Conservation (phyloP, 2,329 filamentous ascomycete genomes). For the Ascochyta koolunga region DNA sequence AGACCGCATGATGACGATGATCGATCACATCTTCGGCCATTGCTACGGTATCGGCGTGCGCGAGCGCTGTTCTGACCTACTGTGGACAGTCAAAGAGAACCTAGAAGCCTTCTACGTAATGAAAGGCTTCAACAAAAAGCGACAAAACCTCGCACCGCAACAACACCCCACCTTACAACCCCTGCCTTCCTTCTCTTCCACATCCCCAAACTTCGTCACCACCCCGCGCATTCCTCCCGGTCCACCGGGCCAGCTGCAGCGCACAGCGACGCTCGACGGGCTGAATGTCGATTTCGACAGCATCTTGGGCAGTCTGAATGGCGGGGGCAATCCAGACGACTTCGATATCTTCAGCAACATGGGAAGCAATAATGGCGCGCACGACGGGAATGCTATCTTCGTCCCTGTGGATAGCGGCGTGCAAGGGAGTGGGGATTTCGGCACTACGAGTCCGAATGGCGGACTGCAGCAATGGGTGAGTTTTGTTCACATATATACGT, state of each 20-base stretch:
- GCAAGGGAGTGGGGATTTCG: slow-evolving; percentile 25
- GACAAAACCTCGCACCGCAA: slow-evolving; percentile 27
- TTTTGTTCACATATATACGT: too few relatives aligned
- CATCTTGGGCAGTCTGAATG: slow-evolving; percentile 36
- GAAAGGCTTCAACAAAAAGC: slow-evolving; percentile 45
- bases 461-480: slow-evolving; percentile 43
- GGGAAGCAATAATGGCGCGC: background rate
- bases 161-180: slow-evolving; percentile 40
- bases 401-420: slow-evolving; percentile 39
- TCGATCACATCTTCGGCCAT: slow-evolving; percentile 49
- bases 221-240: background rate
- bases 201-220: slow-evolving; percentile 5
- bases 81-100: slow-evolving; percentile 48
- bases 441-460: slow-evolving; percentile 33
- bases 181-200: slow-evolving; percentile 21
- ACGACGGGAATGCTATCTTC: slow-evolving; percentile 44
- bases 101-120: slow-evolving; percentile 48
- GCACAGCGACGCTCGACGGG: slow-evolving; percentile 36
- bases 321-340: slow-evolving; percentile 15
- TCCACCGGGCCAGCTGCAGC: slow-evolving; percentile 27
- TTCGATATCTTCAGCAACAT: slow-evolving; percentile 15
- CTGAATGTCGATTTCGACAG: slow-evolving; percentile 43
- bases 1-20: slow-evolving; percentile 48
- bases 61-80: slow-evolving; percentile 43
- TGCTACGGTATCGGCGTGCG: slow-evolving; percentile 46